Evolutionary conservation across 495 filamentous ascomycete species (phyloP), one percentile per base, ranked within the genome.

Genomic region (Cercophora newfieldiana): DNA sequence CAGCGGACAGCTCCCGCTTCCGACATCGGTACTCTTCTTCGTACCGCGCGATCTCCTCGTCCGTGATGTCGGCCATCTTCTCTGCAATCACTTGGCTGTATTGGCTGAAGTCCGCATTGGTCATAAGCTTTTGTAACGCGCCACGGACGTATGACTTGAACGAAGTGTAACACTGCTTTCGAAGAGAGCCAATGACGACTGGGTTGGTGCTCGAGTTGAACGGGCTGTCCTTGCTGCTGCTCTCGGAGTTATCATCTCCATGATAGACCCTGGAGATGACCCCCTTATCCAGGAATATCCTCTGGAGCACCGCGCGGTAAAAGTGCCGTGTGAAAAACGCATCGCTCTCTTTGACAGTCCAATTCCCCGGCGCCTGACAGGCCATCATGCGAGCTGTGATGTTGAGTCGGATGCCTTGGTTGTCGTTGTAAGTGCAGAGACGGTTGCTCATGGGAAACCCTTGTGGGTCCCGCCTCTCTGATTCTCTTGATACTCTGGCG

Each of bases 351-450:
- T 82, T 81, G 16, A 79, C 75, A 8, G 89, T 91, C 95, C 95
- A 99, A 74, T 98, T 98, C 28, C 89, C 83, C 0, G 94, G 93
- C 1, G 95, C 95, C 79, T 99, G 95, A 16, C 94, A 90, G 31
- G 93, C 94, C 95, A 97, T 96, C 86, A 96, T 95, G 26, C 96
- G 85, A 0, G 95, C 93, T 0, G 95, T 99, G 71, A 99, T 97
- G 74, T 99, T 98, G 63, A 98, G 82, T 26, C 91, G 84, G 54
- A 97, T 80, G 19, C 93, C 93, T n/a, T n/a, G n/a, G 30, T 78
- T 76, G 14, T 79, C 81, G 24, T 74, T 68, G 67, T 90, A 92
- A 0, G 77, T 80, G 60, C 85, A 87, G n/a, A 96, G 72, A 8
- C 83, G 81, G 50, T 90, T 83, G 33, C 90, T 94, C 90, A 99